Conservation (phyloP, 148 eudicot genomes). For the Spergularia bocconei region DNA sequence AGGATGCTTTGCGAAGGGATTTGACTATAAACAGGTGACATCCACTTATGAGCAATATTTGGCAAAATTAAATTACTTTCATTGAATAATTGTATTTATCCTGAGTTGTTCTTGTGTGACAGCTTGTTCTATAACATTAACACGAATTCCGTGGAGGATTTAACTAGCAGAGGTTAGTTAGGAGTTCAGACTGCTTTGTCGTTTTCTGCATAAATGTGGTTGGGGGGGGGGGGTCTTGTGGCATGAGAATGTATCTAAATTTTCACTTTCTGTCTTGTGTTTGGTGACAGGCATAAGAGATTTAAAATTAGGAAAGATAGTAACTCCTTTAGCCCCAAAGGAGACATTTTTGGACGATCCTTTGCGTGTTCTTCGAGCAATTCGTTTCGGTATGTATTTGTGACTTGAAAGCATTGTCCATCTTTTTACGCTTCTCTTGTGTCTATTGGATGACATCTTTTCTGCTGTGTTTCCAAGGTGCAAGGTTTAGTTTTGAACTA, state of each 20-base stretch:
- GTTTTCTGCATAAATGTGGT: background rate
- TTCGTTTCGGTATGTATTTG: constrained; percentile 70
- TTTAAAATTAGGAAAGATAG: constrained; percentile 81
- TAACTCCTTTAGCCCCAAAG: constrained; percentile 89
- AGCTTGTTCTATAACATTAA: constrained; percentile 96
- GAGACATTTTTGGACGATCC: constrained; percentile 98
- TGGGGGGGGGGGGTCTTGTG: background rate
- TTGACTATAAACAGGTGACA: constrained; percentile 89
- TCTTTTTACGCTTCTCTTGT: background rate
- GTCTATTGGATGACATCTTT: constrained; percentile 1
- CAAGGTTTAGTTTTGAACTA: constrained; percentile 73
- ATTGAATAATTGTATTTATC: background rate
- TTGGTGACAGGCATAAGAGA: constrained; percentile 58
- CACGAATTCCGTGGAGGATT: constrained; percentile 75
- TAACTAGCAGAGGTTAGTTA: constrained; percentile 73
- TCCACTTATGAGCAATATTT: background rate
- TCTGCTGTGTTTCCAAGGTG: constrained; percentile 41
- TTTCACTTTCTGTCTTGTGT: background rate
- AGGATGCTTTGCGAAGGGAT: constrained; percentile 97
- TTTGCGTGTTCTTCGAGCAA: constrained; percentile 90
- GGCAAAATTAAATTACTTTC: background rate
- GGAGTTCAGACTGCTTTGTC: background rate
- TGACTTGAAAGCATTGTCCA: constrained; percentile 8
- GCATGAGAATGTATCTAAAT: background rate
- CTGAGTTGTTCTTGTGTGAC: constrained; percentile 24